Evolutionary conservation across 352 stramenopile species (phyloP), one percentile per base, ranked within the genome.

Genomic region (Globisporangium recalcitrans): DNA sequence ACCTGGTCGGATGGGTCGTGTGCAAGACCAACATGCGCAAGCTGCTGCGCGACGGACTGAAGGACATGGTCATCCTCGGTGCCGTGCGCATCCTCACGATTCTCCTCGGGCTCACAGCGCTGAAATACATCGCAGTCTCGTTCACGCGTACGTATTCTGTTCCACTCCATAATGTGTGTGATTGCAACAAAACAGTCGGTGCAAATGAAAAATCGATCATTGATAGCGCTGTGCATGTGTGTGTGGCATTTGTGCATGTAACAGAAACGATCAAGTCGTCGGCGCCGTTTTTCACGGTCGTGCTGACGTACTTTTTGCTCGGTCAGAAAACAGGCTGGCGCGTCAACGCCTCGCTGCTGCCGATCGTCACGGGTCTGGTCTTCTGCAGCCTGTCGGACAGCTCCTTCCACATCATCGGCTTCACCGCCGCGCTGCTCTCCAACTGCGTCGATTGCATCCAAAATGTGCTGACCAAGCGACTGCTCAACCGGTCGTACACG

Each of bases 381-480:
- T 84, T 93, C 48, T 97, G 90, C 74, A 95, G 82, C 56, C 51
- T 93, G 4, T 93, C 82, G 16, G 87, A 97, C 71, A 88, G 77
- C 44, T 89, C 81, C 27, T 96, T 97, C 72, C 83, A 96, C 66
- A 52, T 78, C 48, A 83, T 97, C 54, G 90, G 90, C n/a, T 96
- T 97, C 57, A 62, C 88, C 24, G 89, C 90, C 16, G 89, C 90
- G 22, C 74, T 97, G 40, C 78, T 85, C 55, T 94, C 89, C 38
- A 97, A 97, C 69, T 97, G 87, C 68, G 81, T 93, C 38, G 90
- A 97, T 64, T 97, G 90, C 72, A 85, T 97, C 38, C 90, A 97
- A 65, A 97, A 97, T 64, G 90, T 97, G 9, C 73, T 97, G 62
- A 91, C 79, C 13, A 97, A 97, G 72, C 79, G 83, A 40, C 71